Evolutionary conservation across 2,329 filamentous ascomycete genomes (phyloP).

Genomic region (Leptographium wingfieldii): DNA sequence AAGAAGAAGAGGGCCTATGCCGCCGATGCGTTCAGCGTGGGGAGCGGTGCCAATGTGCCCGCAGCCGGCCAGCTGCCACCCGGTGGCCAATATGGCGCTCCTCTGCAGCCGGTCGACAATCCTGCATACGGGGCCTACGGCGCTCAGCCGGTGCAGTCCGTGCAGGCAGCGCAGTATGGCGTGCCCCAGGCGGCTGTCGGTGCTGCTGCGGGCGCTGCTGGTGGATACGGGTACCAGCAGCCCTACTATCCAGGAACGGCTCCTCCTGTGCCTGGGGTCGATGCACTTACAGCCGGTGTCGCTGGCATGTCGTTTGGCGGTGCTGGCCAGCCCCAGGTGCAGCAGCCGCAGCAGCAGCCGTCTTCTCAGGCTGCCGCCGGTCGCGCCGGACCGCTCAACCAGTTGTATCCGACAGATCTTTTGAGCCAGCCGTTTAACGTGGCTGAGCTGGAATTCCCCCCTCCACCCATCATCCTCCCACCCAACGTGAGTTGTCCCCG

Average conservation of each 20-base stretch:
- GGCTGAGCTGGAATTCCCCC: slow-evolving; percentile 79
- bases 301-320: slow-evolving; percentile 75
- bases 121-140: slow-evolving; percentile 49
- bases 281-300: slow-evolving; percentile 72
- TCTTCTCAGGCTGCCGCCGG: slow-evolving; percentile 32
- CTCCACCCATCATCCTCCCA: slow-evolving; percentile 81
- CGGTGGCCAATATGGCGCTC: slow-evolving; percentile 33
- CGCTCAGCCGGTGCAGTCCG: slow-evolving; percentile 31
- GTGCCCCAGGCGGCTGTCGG: slow-evolving; percentile 27
- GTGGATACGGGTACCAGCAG: slow-evolving; percentile 56
- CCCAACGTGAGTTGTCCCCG: slow-evolving; percentile 60
- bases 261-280: slow-evolving; percentile 34
- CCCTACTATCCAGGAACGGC: slow-evolving; percentile 48
- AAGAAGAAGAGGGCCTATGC: slow-evolving; percentile 96
- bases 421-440: slow-evolving; percentile 90
- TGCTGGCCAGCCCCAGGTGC: slow-evolving; percentile 35
- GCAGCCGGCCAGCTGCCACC: slow-evolving; percentile 32
- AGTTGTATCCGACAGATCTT: slow-evolving; percentile 84
- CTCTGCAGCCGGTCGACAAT: slow-evolving; percentile 24
- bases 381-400: slow-evolving; percentile 53
- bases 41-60: slow-evolving; percentile 67
- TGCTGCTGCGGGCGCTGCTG: slow-evolving; percentile 31
- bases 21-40: slow-evolving; percentile 87
- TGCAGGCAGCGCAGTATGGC: slow-evolving; percentile 29
- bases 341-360: slow-evolving; percentile 30